Base-by-base conservation (phyloP, 768 basidiomycete genomes). In the Trametes sanguinea region DNA sequence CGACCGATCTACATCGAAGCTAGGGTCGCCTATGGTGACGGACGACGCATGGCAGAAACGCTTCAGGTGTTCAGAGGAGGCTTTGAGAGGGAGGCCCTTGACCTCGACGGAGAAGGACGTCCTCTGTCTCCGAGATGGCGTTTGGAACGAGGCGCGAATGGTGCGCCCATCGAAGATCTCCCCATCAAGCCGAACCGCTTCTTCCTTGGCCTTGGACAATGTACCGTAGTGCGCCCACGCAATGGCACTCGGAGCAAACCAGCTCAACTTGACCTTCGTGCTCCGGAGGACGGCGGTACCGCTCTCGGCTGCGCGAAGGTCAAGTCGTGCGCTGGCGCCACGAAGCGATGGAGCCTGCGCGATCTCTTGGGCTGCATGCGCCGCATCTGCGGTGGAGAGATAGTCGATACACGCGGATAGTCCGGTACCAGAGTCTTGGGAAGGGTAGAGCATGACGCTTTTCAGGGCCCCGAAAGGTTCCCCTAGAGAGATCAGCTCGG, bases 221-320 rank as follows among this genome's bases (percentile, higher is more conserved):
- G 75, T 75, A 4, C 70, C 29, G 66, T 83, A 87, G 61, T 78
- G 77, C 22, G 75, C 76, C 79, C 81, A 86, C 5, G 79, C 83
- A 7, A 71, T 71, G 30, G 70, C 65, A 53, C 70, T 73, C 0
- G 84, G 78, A 9, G 78, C 74, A 40, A 76, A 77, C 81, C 83
- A 84, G 30, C 70, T 73, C 4, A 85, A 54, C 60, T 76, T 79
- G 57, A 82, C 69, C 59, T 73, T 71, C 55, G 68, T 69, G 53
- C 72, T 71, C 11, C 65, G 61, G 14, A 74, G 62, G 33, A 46
- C 40, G 48, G 63, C 62, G 48, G 54, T 47, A 30, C 57, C 55
- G 53, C 69, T 69, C 54, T 62, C 65, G 9, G 57, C 71, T 33
- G 62, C 63, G 62, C 32, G 71, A 56, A 65, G 43, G 39, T 74